Percentiles rank a stretch among this genome's conserved stretches.
phyloP scores from a whole-genome alignment of 306 rosid species.

The Rosa rugosa region DNA sequence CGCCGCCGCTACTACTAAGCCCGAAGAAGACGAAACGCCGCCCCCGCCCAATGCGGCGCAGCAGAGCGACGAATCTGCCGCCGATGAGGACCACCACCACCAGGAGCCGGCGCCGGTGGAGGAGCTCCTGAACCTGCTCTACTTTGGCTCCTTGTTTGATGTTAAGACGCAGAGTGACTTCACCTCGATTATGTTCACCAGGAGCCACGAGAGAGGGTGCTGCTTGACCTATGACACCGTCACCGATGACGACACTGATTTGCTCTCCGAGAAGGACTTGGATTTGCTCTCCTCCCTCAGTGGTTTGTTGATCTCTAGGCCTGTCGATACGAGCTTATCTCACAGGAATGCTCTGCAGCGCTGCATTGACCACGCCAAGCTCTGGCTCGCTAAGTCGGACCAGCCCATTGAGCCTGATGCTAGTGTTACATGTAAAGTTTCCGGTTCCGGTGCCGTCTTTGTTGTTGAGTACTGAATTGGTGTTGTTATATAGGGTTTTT shows the following conservation, averaged over 20 bases:
- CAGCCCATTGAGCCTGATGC: slow-evolving; percentile 63
- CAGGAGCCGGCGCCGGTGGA: slow-evolving; percentile 32
- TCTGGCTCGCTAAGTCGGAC: slow-evolving; percentile 69
- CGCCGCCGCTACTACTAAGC: not conserved
- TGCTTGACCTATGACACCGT: slow-evolving; percentile 95
- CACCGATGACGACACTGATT: slow-evolving; percentile 95
- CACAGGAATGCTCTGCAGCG: slow-evolving; percentile 78
- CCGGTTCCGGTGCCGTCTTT: not conserved
- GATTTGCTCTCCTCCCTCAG: slow-evolving; percentile 66
- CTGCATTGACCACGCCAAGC: slow-evolving; percentile 87
- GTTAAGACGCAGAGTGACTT: slow-evolving; percentile 87
- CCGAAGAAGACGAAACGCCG: not conserved
- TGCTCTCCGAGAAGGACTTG: slow-evolving; percentile 81
- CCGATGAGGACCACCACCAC: not conserved
- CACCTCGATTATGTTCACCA: slow-evolving; percentile 73
- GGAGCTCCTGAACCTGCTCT: slow-evolving; percentile 79
- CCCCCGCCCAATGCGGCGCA: not conserved
- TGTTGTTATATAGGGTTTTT: not conserved
- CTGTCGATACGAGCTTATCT: slow-evolving; percentile 75
- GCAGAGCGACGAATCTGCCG: slow-evolving; percentile 12
- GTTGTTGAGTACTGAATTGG: not conserved
- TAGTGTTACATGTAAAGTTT: slow-evolving; percentile 61
- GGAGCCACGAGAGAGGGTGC: slow-evolving; percentile 90
- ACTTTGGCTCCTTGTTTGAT: slow-evolving; percentile 85
- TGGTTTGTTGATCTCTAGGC: slow-evolving; percentile 71